These are phyloP conservation scores for Alternaria tenuissima DNA, from an alignment of 2,329 filamentous ascomycete species.

Conservation along the genomic window DNA sequence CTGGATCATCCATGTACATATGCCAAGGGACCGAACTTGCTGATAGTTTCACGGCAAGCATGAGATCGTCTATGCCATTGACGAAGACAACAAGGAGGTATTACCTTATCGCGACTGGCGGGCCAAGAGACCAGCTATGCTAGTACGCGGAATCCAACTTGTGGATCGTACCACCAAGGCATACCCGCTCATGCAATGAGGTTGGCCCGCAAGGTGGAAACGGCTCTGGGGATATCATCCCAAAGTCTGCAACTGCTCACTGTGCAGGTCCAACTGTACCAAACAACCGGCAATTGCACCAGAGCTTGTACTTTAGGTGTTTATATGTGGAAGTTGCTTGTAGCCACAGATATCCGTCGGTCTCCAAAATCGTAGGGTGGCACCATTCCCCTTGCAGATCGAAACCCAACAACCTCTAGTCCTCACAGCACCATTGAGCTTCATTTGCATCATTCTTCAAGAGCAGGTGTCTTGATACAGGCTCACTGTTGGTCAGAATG, in stretches of 20 bases:
- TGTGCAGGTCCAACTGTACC: not conserved
- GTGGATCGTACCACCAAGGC: not conserved
- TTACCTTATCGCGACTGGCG: not conserved
- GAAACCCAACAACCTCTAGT: not conserved
- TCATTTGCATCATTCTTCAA: not conserved
- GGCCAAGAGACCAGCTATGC: conserved; percentile 1
- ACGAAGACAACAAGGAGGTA: not conserved
- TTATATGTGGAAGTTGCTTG: not conserved
- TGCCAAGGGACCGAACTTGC: not conserved
- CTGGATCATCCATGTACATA: not conserved
- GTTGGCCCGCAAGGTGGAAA: not conserved
- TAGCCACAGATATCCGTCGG: not conserved
- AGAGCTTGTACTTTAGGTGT: too few species aligned
- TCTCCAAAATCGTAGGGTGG: not conserved
- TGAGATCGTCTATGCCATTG: not conserved
- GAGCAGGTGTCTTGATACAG: not conserved
- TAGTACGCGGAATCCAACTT: not conserved
- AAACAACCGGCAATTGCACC: too few species aligned
- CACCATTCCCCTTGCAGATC: not conserved
- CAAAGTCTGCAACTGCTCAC: not conserved
- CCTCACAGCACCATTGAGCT: not conserved
- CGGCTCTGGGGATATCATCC: not conserved
- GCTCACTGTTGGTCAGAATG: not conserved
- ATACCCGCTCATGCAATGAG: not conserved
- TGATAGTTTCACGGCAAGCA: not conserved